Evolutionary conservation across 1,284 basidiomycete genomes (phyloP).

Genomic region (Fomitopsis betulina): DNA sequence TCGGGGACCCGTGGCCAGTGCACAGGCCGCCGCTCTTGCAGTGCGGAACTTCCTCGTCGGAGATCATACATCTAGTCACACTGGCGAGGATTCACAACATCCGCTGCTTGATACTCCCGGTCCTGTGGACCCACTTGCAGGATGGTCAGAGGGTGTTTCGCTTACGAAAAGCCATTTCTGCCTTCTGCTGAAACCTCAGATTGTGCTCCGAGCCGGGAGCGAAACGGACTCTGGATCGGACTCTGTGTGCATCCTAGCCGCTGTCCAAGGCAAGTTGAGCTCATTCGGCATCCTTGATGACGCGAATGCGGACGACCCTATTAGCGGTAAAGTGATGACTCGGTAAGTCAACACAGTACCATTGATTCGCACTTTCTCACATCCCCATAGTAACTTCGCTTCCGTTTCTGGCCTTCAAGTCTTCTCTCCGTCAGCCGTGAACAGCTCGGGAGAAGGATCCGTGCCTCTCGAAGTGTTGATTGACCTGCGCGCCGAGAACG

Average conservation of each 20-base stretch:
- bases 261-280: conserved; percentile 80
- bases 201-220: conserved; percentile 72
- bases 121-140: conserved; percentile 54
- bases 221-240: conserved; percentile 54
- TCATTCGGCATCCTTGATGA: conserved; percentile 82
- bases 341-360: conserved; percentile 43
- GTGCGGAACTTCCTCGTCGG: conserved; percentile 58
- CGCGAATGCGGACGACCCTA: conserved; percentile 75
- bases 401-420: conserved; percentile 70
- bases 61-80: conserved; percentile 39
- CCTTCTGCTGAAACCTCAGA: conserved; percentile 87
- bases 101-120: conserved; percentile 14
- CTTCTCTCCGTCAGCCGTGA: conserved; percentile 68
- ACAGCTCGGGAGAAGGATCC: conserved; percentile 38
- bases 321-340: conserved; percentile 84
- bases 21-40: conserved; percentile 58
- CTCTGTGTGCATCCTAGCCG: conserved; percentile 69
- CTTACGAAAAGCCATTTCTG: conserved; percentile 74
- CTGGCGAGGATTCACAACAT: conserved; percentile 34
- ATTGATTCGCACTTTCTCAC: not conserved
- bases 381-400: conserved; percentile 23
- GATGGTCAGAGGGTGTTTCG: conserved; percentile 68
- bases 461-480: conserved; percentile 90
- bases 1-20: conserved; percentile 34
- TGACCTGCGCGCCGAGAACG: conserved; percentile 78